Evolutionary conservation across 2,329 filamentous ascomycete species (phyloP), one percentile per base, ranked within the genome.

Genomic region (Colletotrichum limetticola): DNA sequence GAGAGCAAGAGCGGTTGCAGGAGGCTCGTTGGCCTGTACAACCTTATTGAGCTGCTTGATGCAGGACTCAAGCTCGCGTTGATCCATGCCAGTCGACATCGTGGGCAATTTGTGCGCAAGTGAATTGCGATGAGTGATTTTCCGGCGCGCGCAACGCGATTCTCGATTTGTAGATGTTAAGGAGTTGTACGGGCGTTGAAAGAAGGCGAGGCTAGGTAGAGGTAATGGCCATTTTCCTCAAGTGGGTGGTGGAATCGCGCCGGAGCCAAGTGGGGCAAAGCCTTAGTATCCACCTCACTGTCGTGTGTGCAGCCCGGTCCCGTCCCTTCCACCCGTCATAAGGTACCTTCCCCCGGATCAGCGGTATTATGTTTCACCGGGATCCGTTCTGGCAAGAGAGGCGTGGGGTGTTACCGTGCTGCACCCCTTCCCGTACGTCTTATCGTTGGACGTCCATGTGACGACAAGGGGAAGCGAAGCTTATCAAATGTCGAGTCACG

Each of bases 11-110:
- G 97, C 89, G 74, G 90, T 93, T 53, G 91, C 84, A 30, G 94
- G 80, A 5, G 95, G 91, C 79, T 97, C 94, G 79, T 94, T 94
- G 69, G 91, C 91, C 59, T 88, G 86, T 56, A 94, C 88, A 28
- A 94, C 94, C 85, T 97, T 98, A 78, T 89, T 90, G 79, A 98
- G 89, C 80, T 92, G 91, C 84, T 94, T 93, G 79, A 95, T 91
- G 83, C 91, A 92, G 78, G 91, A 86, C 78, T 92, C 90, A 68
- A 98, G 93, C 80, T 96, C 94, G 83, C 94, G 94, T 79, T 92
- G 90, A 78, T 97, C 93, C 93, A 97, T 95, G 60, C 70, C 75
- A 73, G 52, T 74, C 56, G 72, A 63, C 66, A 74, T 74, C 42
- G n/a, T 59, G 52, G 58, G 57, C 32, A 14, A 14, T 9, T 60